phyloP scores from a whole-genome alignment of 805 yeast species.

The Starmerella asiatica region DNA sequence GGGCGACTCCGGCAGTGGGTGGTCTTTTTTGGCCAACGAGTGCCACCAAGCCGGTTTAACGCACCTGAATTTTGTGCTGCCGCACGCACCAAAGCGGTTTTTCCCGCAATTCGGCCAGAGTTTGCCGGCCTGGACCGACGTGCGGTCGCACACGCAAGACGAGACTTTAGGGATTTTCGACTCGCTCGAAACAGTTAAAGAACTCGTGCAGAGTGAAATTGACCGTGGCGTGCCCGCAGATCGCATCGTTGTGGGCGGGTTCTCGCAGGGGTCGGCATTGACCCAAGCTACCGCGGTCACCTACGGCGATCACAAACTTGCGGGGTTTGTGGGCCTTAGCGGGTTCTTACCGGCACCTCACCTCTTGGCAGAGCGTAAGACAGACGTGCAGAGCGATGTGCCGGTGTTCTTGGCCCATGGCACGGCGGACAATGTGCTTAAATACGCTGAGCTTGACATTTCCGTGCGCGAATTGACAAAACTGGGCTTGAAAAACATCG shows the following conservation, averaged over 20 bases:
- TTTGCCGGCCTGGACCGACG: slow-evolving; percentile 73
- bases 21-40: slow-evolving; percentile 67
- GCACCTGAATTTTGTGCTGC: slow-evolving; percentile 66
- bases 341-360: slow-evolving; percentile 45
- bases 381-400: slow-evolving; percentile 41
- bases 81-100: slow-evolving; percentile 70
- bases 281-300: slow-evolving; percentile 32
- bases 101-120: slow-evolving; percentile 49
- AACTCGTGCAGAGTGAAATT: slow-evolving; percentile 25
- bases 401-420: slow-evolving; percentile 90
- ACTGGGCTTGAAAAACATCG: slow-evolving; percentile 33
- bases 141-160: slow-evolving; percentile 18
- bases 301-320: slow-evolving; percentile 39
- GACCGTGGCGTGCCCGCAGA: slow-evolving; percentile 27
- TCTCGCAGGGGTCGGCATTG: slow-evolving; percentile 86
- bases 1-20: slow-evolving; percentile 84
- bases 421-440: slow-evolving; percentile 54
- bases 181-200: slow-evolving; percentile 24
- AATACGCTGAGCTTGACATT: slow-evolving; percentile 21
- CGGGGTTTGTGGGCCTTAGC: slow-evolving; percentile 63
- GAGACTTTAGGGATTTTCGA: slow-evolving; percentile 30
- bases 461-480: slow-evolving; percentile 23
- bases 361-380: slow-evolving; percentile 2
- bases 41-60: slow-evolving; percentile 35
- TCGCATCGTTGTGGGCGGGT: slow-evolving; percentile 82